Conservation (phyloP, 169 alveolate genomes). For the Plasmodium sp. region DNA sequence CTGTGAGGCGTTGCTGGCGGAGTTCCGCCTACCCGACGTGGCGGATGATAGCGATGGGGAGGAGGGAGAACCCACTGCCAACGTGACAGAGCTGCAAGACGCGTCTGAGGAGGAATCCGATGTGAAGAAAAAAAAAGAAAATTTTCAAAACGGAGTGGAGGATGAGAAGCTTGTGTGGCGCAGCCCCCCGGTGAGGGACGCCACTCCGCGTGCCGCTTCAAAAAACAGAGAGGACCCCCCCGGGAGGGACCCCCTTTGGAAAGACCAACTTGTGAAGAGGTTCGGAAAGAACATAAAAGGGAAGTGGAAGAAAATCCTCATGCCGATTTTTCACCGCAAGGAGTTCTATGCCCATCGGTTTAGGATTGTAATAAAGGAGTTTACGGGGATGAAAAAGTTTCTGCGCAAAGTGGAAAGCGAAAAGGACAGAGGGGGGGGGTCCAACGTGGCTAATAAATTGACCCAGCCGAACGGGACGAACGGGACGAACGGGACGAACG, state of each 20-base stretch:
- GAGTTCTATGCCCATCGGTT: constrained; percentile 24
- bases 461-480: background rate
- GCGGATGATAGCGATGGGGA: background rate
- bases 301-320: constrained; percentile 37
- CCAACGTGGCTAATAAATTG: background rate
- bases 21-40: background rate
- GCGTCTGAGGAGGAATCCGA: background rate
- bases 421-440: background rate
- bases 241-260: background rate
- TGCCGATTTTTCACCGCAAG: constrained; percentile 31
- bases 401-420: background rate
- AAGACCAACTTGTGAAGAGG: constrained; percentile 18
- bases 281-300: constrained; percentile 52
- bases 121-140: background rate
- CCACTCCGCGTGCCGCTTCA: background rate
- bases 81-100: background rate
- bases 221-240: background rate
- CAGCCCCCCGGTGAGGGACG: background rate
- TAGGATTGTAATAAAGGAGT: constrained; percentile 19
- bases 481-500: no score
- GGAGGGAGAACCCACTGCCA: background rate
- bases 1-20: background rate
- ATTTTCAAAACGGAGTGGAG: background rate
- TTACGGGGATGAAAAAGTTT: constrained; percentile 39
- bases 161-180: background rate